These are phyloP conservation scores for Petunia hybrid DNA, from an alignment of 305 asterid genomes.

Conservation along the genomic window DNA sequence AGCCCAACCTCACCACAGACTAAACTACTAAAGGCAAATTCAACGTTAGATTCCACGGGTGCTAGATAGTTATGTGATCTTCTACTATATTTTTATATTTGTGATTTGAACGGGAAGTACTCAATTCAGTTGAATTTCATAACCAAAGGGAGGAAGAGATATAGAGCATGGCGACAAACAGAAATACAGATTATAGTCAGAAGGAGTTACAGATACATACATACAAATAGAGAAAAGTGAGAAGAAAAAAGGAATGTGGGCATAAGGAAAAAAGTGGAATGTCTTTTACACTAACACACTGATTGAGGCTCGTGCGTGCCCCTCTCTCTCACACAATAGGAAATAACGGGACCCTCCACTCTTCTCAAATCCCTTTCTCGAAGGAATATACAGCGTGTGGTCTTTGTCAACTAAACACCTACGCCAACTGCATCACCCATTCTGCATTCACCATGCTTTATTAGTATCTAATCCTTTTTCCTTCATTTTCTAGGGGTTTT, in stretches of 20 bases:
- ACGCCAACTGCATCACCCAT: neutral
- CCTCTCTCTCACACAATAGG: neutral
- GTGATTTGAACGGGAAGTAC: too few species aligned
- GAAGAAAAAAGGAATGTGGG: neutral
- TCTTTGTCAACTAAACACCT: conserved; percentile 56
- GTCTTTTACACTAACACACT: conserved; percentile 47
- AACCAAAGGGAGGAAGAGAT: too few species aligned
- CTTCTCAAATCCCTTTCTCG: conserved; percentile 57
- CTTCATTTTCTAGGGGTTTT: conserved; percentile 47
- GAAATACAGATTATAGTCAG: neutral
- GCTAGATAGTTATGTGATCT: too few species aligned
- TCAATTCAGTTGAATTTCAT: too few species aligned
- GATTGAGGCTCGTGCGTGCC: conserved; percentile 41
- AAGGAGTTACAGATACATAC: neutral
- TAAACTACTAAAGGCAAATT: too few species aligned
- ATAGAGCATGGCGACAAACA: too few species aligned
- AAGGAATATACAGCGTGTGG: conserved; percentile 80
- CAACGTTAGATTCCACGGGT: too few species aligned
- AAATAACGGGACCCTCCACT: conserved; percentile 45
- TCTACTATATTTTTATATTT: too few species aligned
- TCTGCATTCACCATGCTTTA: conserved; percentile 53
- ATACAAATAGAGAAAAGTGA: conserved; percentile 26
- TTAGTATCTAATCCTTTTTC: conserved; percentile 2
- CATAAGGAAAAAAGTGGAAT: conserved; percentile 52
- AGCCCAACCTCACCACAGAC: too few species aligned